A percentile compares a stretch with the other conserved stretches of the same genome.
These are phyloP conservation scores for Prunus yedoensis DNA, from an alignment of 331 rosid species.

Conservation along the genomic window DNA sequence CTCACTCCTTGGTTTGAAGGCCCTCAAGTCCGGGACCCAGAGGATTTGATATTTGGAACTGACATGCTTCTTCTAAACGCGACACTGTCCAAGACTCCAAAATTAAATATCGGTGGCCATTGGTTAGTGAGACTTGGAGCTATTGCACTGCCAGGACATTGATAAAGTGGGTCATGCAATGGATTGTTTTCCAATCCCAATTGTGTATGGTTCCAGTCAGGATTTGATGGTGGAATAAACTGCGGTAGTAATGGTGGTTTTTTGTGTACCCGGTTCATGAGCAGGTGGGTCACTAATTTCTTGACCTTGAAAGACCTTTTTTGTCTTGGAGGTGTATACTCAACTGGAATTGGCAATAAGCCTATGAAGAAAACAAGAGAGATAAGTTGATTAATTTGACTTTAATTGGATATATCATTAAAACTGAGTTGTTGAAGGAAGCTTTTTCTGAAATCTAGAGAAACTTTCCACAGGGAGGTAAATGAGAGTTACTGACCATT, in stretches of 20 bases:
- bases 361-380: constrained; percentile 20
- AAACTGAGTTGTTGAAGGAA: background rate
- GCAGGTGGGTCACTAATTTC: constrained; percentile 29
- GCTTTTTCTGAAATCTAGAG: constrained; percentile 3
- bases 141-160: constrained; percentile 20
- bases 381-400: constrained; percentile 15
- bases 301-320: constrained; percentile 66
- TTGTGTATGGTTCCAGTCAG: constrained; percentile 11
- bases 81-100: constrained; percentile 17
- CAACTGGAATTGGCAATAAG: constrained; percentile 21
- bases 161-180: constrained; percentile 22
- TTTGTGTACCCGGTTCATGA: constrained; percentile 29
- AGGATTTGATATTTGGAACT: constrained; percentile 37
- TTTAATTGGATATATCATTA: background rate
- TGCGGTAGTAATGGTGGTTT: constrained; percentile 16
- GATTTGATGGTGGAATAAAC: constrained; percentile 15
- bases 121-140: constrained; percentile 28
- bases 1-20: constrained; percentile 36
- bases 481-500: constrained; percentile 39
- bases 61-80: constrained; percentile 28
- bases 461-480: constrained; percentile 9
- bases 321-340: constrained; percentile 20
- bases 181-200: constrained; percentile 29
- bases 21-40: constrained; percentile 36
- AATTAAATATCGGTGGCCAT: constrained; percentile 5